A percentile compares a stretch with the other conserved stretches of the same genome.
phyloP scores from a whole-genome alignment of 257 asterid species.

The Scutellaria minor region DNA sequence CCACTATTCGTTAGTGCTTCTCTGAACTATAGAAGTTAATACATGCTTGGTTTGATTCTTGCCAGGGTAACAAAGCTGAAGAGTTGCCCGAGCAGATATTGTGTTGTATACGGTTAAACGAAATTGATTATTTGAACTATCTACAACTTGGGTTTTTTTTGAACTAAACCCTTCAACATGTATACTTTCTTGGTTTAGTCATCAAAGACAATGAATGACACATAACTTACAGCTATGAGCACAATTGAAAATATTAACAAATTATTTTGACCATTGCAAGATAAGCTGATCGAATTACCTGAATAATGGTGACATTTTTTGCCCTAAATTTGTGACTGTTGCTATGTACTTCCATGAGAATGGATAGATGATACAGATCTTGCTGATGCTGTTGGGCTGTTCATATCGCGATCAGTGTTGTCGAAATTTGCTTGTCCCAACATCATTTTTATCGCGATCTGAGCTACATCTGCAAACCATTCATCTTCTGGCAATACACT shows the following conservation, averaged over 20 bases:
- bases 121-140: constrained; percentile 67
- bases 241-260: background rate
- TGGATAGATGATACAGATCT: constrained; percentile 68
- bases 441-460: constrained; percentile 81
- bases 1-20: background rate
- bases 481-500: constrained; percentile 89
- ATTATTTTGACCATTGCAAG: too few relatives aligned
- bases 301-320: background rate
- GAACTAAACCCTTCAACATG: constrained; percentile 45
- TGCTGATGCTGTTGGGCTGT: constrained; percentile 76
- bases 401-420: constrained; percentile 47
- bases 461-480: constrained; percentile 95
- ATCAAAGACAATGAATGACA: constrained; percentile 19
- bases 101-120: constrained; percentile 72
- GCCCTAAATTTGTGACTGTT: background rate
- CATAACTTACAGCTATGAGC: constrained; percentile 3
- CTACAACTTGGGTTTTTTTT: constrained; percentile 57
- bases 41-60: constrained; percentile 13
- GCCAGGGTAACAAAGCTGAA: constrained; percentile 83
- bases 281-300: background rate
- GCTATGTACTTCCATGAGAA: constrained; percentile 70
- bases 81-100: constrained; percentile 85
- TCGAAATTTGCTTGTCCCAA: constrained; percentile 69
- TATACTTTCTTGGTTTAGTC: constrained; percentile 33
- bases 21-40: constrained; percentile 17